These are phyloP conservation scores for Leccinum subfulvum DNA, from an alignment of 1,284 basidiomycete species.

Conservation along the genomic window DNA sequence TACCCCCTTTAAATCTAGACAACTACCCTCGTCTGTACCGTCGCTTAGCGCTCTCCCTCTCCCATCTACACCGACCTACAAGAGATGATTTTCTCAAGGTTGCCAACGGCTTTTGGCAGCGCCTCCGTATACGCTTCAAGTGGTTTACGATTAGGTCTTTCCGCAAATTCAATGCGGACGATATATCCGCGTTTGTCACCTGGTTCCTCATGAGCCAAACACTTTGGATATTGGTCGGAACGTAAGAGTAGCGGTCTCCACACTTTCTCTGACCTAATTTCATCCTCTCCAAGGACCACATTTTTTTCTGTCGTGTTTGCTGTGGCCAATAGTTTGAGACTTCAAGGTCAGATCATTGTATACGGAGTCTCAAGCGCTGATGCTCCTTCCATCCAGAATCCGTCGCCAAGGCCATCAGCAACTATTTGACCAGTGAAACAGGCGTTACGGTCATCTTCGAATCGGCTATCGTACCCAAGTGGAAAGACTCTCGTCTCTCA, in stretches of 20 bases:
- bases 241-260: slow-evolving; percentile 50
- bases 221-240: slow-evolving; percentile 91
- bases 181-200: slow-evolving; percentile 94
- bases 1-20: slow-evolving; percentile 45
- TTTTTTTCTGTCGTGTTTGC: slow-evolving; percentile 95
- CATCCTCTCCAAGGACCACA: slow-evolving; percentile 65
- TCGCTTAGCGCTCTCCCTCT: slow-evolving; percentile 69
- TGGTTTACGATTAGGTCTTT: slow-evolving; percentile 98
- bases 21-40: slow-evolving; percentile 82
- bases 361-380: not conserved
- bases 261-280: slow-evolving; percentile 16
- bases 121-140: slow-evolving; percentile 89
- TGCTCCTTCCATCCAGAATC: slow-evolving; percentile 56
- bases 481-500: slow-evolving; percentile 93
- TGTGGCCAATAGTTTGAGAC: slow-evolving; percentile 83
- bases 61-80: slow-evolving; percentile 79
- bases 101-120: slow-evolving; percentile 87
- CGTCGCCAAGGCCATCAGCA: slow-evolving; percentile 86
- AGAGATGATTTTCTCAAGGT: slow-evolving; percentile 86
- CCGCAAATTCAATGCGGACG: slow-evolving; percentile 93
- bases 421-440: slow-evolving; percentile 91
- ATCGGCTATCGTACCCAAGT: slow-evolving; percentile 96
- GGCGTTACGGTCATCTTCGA: slow-evolving; percentile 96
- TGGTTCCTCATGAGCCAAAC: slow-evolving; percentile 95
- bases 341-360: slow-evolving; percentile 63